Conservation (phyloP, 257 asterid genomes). For the Capsicum rhomboideum region DNA sequence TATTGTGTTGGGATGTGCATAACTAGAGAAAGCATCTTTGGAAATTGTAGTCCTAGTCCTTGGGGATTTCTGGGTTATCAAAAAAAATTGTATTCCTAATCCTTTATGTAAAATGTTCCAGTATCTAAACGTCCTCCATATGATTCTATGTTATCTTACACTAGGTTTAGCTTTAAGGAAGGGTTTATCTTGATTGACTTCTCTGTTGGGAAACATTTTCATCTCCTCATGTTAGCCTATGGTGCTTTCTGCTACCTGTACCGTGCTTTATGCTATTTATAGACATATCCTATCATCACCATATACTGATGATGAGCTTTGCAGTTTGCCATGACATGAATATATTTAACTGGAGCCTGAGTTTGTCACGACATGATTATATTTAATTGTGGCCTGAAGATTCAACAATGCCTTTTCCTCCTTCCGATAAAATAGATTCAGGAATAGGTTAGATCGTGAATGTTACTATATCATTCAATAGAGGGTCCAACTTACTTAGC, state of each 20-base stretch:
- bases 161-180: neutral
- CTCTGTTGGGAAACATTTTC: neutral
- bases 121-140: neutral
- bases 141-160: neutral
- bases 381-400: too few species aligned
- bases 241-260: neutral
- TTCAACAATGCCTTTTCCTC: too few species aligned
- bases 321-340: neutral
- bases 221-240: neutral
- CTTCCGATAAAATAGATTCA: neutral
- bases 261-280: neutral
- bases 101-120: too few species aligned
- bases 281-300: too few species aligned
- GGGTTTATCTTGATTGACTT: neutral
- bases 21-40: neutral
- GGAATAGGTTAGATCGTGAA: too few species aligned
- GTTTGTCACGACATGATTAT: too few species aligned
- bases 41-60: too few species aligned
- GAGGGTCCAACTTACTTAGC: neutral
- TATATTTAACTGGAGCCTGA: too few species aligned
- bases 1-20: neutral
- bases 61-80: too few species aligned
- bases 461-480: neutral
- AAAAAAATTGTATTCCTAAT: too few species aligned
- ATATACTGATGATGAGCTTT: too few species aligned